Evolutionary conservation across 495 filamentous ascomycete species (phyloP).

Genomic region (Xylaria acuta): DNA sequence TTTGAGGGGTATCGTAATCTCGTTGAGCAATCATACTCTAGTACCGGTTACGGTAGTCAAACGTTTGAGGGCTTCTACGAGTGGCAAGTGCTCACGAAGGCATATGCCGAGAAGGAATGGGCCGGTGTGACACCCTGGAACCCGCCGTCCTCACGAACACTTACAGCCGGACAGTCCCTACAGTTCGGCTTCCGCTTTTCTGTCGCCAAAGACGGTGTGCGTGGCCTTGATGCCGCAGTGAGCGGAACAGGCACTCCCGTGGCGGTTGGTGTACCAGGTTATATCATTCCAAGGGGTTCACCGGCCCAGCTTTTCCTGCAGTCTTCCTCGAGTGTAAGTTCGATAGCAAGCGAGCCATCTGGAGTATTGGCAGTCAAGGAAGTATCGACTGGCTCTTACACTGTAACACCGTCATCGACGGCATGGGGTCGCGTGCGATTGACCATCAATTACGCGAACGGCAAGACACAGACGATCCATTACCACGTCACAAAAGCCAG

Average conservation of each 20-base stretch:
- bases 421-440: slow-evolving; percentile 52
- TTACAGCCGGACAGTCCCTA: slow-evolving; percentile 48
- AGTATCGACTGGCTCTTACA: slow-evolving; percentile 30
- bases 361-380: slow-evolving; percentile 33
- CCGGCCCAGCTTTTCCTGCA: slow-evolving; percentile 49
- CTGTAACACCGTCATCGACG: slow-evolving; percentile 38
- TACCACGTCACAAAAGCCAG: slow-evolving; percentile 56
- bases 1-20: slow-evolving; percentile 60
- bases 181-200: slow-evolving; percentile 56
- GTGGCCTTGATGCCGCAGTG: slow-evolving; percentile 50
- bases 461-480: slow-evolving; percentile 53
- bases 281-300: slow-evolving; percentile 52
- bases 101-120: slow-evolving; percentile 60
- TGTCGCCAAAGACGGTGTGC: slow-evolving; percentile 43
- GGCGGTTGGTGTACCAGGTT: slow-evolving; percentile 55
- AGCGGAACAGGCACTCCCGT: slow-evolving; percentile 47
- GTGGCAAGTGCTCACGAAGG: slow-evolving; percentile 55
- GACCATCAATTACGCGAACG: slow-evolving; percentile 49
- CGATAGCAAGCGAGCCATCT: slow-evolving; percentile 35
- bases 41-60: slow-evolving; percentile 52
- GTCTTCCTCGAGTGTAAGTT: slow-evolving; percentile 34
- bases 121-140: slow-evolving; percentile 52
- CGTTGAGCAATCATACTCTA: slow-evolving; percentile 37
- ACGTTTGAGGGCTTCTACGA: slow-evolving; percentile 61
- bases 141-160: slow-evolving; percentile 47